These are phyloP conservation scores for Falciphora oryzae DNA, from an alignment of 2,329 filamentous ascomycete species.

Conservation along the genomic window DNA sequence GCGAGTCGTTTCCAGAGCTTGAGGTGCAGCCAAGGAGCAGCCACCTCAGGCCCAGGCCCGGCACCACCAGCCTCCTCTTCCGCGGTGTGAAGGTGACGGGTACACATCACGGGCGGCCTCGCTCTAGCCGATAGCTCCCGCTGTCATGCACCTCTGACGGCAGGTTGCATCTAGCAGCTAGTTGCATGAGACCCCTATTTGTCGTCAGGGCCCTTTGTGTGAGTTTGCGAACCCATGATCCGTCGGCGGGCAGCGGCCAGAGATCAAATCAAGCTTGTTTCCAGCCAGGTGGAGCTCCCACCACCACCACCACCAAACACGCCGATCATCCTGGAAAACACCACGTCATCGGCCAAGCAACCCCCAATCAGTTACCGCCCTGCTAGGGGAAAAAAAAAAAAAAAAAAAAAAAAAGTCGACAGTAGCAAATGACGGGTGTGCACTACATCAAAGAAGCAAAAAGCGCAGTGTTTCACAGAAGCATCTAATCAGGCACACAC, in stretches of 20 bases:
- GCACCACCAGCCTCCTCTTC: not conserved
- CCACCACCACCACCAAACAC: not conserved
- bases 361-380: not conserved
- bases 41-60: too few species aligned
- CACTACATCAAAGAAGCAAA: too few species aligned
- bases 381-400: not conserved
- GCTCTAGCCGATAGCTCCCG: not conserved
- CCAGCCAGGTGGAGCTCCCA: not conserved
- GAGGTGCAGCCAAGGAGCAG: too few species aligned
- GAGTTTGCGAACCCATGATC: not conserved
- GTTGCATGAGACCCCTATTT: not conserved
- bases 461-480: not conserved
- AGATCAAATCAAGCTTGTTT: not conserved
- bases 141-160: not conserved
- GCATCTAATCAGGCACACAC: not conserved
- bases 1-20: not conserved
- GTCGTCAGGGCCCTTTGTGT: not conserved
- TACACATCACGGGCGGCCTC: not conserved
- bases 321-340: not conserved
- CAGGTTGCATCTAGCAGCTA: not conserved
- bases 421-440: not conserved
- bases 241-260: not conserved
- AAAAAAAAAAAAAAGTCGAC: not conserved
- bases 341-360: conserved; percentile 4
- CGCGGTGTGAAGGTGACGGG: not conserved